Conservation (phyloP, 2,329 filamentous ascomycete species). For the Penicillium glabrum region DNA sequence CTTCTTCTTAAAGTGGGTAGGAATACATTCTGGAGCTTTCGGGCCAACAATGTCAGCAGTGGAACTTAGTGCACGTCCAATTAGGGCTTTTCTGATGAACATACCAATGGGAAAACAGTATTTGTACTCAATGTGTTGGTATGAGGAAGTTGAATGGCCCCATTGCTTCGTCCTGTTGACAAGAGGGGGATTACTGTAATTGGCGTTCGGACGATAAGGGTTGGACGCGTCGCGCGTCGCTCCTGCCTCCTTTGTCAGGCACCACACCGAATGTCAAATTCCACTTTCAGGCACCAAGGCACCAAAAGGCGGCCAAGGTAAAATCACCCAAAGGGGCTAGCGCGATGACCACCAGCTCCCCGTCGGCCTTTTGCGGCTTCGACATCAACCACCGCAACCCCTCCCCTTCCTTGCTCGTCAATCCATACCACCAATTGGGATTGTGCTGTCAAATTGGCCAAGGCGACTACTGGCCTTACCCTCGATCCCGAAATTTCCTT, state of each 20-base stretch:
- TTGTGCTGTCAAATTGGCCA: slow-evolving; percentile 10
- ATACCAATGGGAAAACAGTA: not conserved
- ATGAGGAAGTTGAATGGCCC: not conserved
- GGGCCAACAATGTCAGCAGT: slow-evolving; percentile 15
- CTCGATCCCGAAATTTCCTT: not conserved
- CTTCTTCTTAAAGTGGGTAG: slow-evolving; percentile 18
- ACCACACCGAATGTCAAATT: not conserved
- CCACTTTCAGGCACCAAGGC: not conserved
- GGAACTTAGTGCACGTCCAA: slow-evolving; percentile 1
- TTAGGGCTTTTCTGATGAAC: not conserved
- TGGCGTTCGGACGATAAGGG: not conserved
- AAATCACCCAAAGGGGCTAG: slow-evolving; percentile 31
- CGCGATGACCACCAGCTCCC: slow-evolving; percentile 27
- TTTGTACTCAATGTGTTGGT: not conserved
- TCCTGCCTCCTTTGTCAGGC: slow-evolving; percentile 23
- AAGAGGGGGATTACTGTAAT: slow-evolving; percentile 15
- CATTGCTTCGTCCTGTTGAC: slow-evolving; percentile 6
- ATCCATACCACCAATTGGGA: slow-evolving; percentile 29
- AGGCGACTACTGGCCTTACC: slow-evolving; percentile 14
- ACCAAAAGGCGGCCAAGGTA: slow-evolving; percentile 23
- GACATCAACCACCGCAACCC: slow-evolving; percentile 32
- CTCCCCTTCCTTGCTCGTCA: slow-evolving; percentile 31
- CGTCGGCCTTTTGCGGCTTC: slow-evolving; percentile 41
- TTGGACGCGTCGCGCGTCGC: slow-evolving; percentile 33
- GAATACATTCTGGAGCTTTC: slow-evolving; percentile 25